A percentile compares a stretch with the other conserved stretches of the same genome.
phyloP scores from a whole-genome alignment of 2,329 filamentous ascomycete genomes.

The Plectosphaerella sp. region DNA sequence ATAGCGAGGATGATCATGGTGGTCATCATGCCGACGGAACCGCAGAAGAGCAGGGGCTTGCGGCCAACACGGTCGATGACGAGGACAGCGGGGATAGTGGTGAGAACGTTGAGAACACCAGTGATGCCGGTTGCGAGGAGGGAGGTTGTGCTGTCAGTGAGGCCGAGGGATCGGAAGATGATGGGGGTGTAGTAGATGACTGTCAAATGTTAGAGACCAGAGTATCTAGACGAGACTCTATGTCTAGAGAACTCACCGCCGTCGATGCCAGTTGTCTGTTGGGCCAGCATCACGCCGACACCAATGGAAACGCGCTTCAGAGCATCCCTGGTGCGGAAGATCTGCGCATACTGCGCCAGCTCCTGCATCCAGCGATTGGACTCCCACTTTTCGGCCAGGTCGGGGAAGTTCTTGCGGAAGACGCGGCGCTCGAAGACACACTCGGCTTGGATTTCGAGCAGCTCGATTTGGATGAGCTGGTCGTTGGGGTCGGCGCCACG shows the following conservation, averaged over 20 bases:
- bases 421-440: conserved; percentile 27
- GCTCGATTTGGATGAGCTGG: conserved; percentile 23
- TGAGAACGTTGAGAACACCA: conserved; percentile 49
- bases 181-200: conserved; percentile 44
- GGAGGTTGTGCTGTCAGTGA: conserved; percentile 33
- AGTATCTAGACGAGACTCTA: too few species aligned
- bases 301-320: conserved; percentile 47
- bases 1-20: conserved; percentile 52
- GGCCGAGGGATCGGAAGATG: conserved; percentile 38
- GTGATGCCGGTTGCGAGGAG: conserved; percentile 55
- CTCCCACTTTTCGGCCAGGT: conserved; percentile 27
- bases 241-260: conserved; percentile 32
- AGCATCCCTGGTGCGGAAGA: conserved; percentile 13
- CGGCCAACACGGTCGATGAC: conserved; percentile 42
- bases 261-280: conserved; percentile 43
- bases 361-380: conserved; percentile 26
- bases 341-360: conserved; percentile 22
- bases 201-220: conserved; percentile 31
- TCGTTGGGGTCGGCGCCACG: conserved; percentile 25
- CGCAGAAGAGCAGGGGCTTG: conserved; percentile 37
- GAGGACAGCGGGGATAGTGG: conserved; percentile 30
- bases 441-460: conserved; percentile 31
- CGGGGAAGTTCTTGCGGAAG: conserved; percentile 22
- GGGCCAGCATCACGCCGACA: conserved; percentile 54
- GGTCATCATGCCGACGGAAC: conserved; percentile 20